A percentile compares a stretch with the other conserved stretches of the same genome.
Conservation (phyloP, 2,329 filamentous ascomycete genomes). For the Purpureocillium takamizusanense region DNA sequence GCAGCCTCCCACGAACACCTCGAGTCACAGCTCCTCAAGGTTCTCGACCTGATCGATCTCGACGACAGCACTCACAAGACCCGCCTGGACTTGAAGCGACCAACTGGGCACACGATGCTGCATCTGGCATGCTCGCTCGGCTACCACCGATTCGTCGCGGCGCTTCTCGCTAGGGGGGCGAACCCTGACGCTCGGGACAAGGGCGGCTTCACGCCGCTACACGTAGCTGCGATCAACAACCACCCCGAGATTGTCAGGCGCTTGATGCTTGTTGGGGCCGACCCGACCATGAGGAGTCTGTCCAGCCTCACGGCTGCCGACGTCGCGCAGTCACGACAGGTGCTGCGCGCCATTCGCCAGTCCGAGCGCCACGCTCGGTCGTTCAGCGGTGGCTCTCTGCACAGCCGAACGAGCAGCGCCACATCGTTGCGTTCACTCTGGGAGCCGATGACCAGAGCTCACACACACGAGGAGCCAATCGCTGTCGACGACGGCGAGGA, state of each 20-base stretch:
- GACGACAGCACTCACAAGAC: conserved; percentile 63
- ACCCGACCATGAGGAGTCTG: conserved; percentile 60
- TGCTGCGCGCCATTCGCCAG: conserved; percentile 53
- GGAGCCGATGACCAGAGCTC: conserved; percentile 38
- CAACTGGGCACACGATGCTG: conserved; percentile 71
- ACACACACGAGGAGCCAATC: conserved; percentile 23
- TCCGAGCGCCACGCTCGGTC: conserved; percentile 55
- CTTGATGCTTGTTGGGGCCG: conserved; percentile 64
- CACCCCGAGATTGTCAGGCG: conserved; percentile 68
- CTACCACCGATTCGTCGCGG: conserved; percentile 66
- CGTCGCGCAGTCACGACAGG: conserved; percentile 55
- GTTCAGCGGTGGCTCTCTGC: conserved; percentile 53
- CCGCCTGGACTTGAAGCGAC: conserved; percentile 53
- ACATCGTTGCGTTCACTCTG: conserved; percentile 59
- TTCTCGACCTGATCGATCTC: conserved; percentile 70
- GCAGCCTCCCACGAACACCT: conserved; percentile 38
- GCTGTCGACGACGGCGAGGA: conserved; percentile 33
- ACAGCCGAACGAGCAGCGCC: conserved; percentile 56
- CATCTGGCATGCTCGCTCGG: conserved; percentile 71
- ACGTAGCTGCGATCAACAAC: conserved; percentile 70
- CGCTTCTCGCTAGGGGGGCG: conserved; percentile 68
- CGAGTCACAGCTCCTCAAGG: conserved; percentile 60
- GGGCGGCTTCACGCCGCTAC: conserved; percentile 73
- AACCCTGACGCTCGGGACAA: conserved; percentile 67
- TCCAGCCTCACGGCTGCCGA: conserved; percentile 64